Percentiles rank a stretch among this genome's conserved stretches.
Conservation (phyloP, 2,329 filamentous ascomycete genomes). For the Neopestalotiopsis sp. region DNA sequence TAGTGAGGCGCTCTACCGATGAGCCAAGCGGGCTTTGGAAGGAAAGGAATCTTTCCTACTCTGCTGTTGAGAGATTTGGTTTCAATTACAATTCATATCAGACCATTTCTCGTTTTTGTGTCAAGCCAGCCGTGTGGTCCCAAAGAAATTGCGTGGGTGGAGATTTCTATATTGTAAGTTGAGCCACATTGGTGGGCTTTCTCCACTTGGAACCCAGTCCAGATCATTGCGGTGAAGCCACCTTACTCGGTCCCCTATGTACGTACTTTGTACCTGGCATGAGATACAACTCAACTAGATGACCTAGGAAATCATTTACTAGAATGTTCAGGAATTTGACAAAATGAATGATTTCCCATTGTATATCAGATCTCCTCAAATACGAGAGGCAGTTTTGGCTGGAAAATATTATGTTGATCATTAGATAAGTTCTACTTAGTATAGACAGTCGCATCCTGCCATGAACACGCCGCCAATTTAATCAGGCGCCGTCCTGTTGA, state of each 20-base stretch:
- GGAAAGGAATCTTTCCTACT: neutral
- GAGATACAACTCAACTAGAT: neutral
- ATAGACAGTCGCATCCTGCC: neutral
- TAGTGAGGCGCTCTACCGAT: conserved; percentile 11
- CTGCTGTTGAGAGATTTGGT: neutral
- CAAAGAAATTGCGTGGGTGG: neutral
- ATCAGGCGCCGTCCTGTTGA: neutral
- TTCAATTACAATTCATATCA: neutral
- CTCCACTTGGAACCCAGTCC: neutral
- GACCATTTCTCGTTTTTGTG: no score
- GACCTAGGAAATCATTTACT: no score
- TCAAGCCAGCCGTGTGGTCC: neutral
- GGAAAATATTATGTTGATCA: neutral
- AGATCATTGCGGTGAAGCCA: neutral
- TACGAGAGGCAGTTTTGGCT: neutral
- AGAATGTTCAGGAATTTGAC: neutral
- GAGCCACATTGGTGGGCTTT: neutral
- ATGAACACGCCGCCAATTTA: neutral
- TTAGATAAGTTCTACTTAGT: neutral
- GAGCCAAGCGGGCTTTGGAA: conserved; percentile 2
- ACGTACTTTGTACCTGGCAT: neutral
- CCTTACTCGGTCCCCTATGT: neutral
- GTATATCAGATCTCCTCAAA: no score
- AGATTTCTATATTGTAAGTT: neutral
- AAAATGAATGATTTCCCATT: no score